Evolutionary conservation across 2,329 filamentous ascomycete genomes (phyloP).

Genomic region (Aspergillus ochraceus): DNA sequence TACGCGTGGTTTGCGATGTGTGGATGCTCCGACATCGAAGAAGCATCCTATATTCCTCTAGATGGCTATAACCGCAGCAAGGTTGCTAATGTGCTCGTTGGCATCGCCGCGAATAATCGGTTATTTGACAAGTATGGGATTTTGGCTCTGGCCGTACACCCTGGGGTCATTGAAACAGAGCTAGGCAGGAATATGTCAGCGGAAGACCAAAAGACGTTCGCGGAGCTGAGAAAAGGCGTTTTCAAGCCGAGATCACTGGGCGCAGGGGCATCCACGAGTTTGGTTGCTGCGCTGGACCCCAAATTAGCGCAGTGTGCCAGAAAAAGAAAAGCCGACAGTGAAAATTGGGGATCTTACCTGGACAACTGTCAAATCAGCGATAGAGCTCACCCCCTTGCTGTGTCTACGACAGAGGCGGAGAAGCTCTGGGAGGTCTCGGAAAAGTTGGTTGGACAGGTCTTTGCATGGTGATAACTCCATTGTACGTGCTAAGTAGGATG

Average conservation of each 20-base stretch:
- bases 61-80: constrained; percentile 2
- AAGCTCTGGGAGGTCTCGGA: too few relatives aligned
- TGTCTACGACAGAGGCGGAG: constrained; percentile 33
- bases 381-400: constrained; percentile 13
- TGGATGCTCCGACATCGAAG: neutral
- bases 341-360: constrained; percentile 33
- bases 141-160: neutral
- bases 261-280: constrained; percentile 27
- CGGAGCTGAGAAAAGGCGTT: neutral
- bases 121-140: neutral
- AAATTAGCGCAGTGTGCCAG: neutral
- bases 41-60: neutral
- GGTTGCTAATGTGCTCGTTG: neutral
- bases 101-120: neutral
- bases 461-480: too few relatives aligned
- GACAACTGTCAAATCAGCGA: constrained; percentile 15
- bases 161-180: constrained; percentile 1
- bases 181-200: neutral
- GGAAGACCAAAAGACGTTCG: neutral
- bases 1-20: neutral
- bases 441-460: too few relatives aligned
- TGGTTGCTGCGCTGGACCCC: constrained; percentile 32
- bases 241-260: constrained; percentile 4
- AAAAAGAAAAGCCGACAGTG: constrained; percentile 24
- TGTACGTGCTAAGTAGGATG: too few relatives aligned